These are phyloP conservation scores for Oldenlandia corymbosa DNA, from an alignment of 257 asterid genomes.

Conservation along the genomic window DNA sequence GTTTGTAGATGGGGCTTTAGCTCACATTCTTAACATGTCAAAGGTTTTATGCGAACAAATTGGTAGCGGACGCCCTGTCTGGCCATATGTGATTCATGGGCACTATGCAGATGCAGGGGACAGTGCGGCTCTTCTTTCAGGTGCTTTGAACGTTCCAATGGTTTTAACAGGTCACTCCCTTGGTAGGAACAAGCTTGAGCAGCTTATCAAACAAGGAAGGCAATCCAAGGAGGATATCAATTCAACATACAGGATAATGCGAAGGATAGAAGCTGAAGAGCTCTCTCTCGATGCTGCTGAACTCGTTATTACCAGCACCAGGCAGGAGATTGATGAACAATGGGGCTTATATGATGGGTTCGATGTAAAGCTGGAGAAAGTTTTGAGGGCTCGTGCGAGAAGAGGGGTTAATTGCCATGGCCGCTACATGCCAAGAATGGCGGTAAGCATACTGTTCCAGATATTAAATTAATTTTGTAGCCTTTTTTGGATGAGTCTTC, in stretches of 20 bases:
- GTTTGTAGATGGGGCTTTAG: conserved; percentile 77
- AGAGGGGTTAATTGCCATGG: conserved; percentile 80
- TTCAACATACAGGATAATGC: conserved; percentile 71
- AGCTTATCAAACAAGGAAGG: conserved; percentile 73
- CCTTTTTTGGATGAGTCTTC: not conserved
- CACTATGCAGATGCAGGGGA: conserved; percentile 95
- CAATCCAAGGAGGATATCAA: conserved; percentile 80
- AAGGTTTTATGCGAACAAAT: conserved; percentile 73
- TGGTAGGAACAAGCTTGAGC: conserved; percentile 83
- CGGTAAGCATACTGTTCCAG: conserved; percentile 33
- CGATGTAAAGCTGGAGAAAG: conserved; percentile 70
- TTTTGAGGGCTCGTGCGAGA: conserved; percentile 69
- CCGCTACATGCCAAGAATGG: conserved; percentile 88
- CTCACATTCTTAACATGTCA: conserved; percentile 73
- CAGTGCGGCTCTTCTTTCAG: conserved; percentile 79
- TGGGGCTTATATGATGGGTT: conserved; percentile 91
- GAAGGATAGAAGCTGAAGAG: conserved; percentile 86
- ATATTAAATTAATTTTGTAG: not conserved
- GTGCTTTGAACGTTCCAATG: conserved; percentile 83
- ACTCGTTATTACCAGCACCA: conserved; percentile 75
- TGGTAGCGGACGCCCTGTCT: conserved; percentile 61
- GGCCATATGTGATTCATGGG: conserved; percentile 84
- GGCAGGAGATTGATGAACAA: conserved; percentile 83
- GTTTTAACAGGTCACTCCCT: conserved; percentile 80
- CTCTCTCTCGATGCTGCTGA: conserved; percentile 76